These are phyloP conservation scores for Malus hybrid DNA, from an alignment of 331 rosid species.

Conservation along the genomic window DNA sequence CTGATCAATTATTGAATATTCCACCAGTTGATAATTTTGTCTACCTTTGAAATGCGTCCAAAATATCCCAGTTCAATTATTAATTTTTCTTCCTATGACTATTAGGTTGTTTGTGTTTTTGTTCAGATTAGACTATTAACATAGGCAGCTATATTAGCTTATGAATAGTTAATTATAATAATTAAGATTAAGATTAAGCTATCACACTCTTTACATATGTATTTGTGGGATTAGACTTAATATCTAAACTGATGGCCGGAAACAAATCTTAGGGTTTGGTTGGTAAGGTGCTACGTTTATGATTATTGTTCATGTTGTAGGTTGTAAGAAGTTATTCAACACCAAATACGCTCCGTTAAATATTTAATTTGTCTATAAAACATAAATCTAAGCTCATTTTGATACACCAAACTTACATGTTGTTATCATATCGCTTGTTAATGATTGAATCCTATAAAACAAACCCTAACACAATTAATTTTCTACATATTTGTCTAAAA, in stretches of 20 bases:
- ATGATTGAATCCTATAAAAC: too few species aligned
- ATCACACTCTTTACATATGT: background rate
- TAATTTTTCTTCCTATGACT: conserved; percentile 2
- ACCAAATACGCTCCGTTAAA: too few species aligned
- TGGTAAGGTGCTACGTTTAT: too few species aligned
- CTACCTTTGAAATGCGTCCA: conserved; percentile 16
- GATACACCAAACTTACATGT: too few species aligned
- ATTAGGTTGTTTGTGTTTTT: background rate
- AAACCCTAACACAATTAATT: too few species aligned
- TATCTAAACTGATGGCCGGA: background rate
- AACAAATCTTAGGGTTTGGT: too few species aligned
- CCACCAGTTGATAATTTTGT: conserved; percentile 29
- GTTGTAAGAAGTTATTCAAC: too few species aligned
- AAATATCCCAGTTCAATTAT: conserved; percentile 28
- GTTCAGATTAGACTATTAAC: background rate
- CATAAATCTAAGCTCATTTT: too few species aligned
- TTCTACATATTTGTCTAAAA: too few species aligned
- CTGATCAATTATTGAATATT: conserved; percentile 15
- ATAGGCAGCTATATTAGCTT: background rate
- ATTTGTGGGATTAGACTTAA: background rate
- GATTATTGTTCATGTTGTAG: too few species aligned
- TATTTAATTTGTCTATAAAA: too few species aligned
- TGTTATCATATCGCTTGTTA: too few species aligned
- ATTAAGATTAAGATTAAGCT: background rate
- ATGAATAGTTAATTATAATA: background rate